phyloP scores from a whole-genome alignment of 2,329 filamentous ascomycete species.

The Fusarium phyllophilum region DNA sequence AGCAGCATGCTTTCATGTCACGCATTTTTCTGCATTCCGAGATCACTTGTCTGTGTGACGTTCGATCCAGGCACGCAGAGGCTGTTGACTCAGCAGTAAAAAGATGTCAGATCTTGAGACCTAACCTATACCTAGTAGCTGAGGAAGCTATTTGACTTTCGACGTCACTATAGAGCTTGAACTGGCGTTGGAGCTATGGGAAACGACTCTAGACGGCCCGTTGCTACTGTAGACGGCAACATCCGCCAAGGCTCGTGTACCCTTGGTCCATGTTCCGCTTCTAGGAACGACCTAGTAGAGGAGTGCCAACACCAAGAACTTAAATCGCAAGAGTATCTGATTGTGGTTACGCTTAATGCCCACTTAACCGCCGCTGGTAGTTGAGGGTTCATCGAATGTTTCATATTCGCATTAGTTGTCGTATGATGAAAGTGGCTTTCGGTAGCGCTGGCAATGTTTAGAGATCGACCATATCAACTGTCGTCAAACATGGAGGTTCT shows the following conservation, averaged over 20 bases:
- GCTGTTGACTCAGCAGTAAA: conserved; percentile 14
- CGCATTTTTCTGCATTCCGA: conserved; percentile 29
- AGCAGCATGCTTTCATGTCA: conserved; percentile 32
- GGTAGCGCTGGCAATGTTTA: neutral
- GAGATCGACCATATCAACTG: neutral
- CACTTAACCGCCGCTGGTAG: neutral
- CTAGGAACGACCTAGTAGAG: neutral
- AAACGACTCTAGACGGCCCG: conserved; percentile 23
- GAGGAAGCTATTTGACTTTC: neutral
- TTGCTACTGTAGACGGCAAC: conserved; percentile 15
- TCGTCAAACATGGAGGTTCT: neutral
- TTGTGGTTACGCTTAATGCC: neutral
- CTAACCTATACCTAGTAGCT: conserved; percentile 6
- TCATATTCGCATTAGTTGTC: neutral
- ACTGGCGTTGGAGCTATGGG: conserved; percentile 19
- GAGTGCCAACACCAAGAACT: neutral
- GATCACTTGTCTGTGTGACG: conserved; percentile 12
- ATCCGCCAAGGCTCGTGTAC: conserved; percentile 1
- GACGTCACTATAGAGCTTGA: conserved; percentile 18
- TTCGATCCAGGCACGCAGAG: conserved; percentile 8
- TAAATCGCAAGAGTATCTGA: neutral
- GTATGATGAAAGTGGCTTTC: neutral
- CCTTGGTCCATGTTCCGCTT: neutral
- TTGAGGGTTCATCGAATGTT: neutral
- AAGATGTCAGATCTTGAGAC: neutral